These are phyloP conservation scores for Thermoascus crustaceus DNA, from an alignment of 2,329 filamentous ascomycete species.

Conservation along the genomic window DNA sequence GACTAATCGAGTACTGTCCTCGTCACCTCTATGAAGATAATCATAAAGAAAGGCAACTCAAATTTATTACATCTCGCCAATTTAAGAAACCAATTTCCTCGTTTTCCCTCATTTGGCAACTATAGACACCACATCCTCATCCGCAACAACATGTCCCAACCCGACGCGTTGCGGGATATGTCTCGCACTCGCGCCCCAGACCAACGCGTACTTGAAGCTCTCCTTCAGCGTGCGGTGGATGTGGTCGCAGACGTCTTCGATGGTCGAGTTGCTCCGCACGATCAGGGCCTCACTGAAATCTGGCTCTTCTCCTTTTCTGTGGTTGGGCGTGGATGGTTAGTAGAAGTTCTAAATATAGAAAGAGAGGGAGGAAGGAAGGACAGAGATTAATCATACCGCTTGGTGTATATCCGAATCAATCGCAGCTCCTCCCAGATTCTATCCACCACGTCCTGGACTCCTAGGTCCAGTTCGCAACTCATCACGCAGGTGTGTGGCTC, in stretches of 20 bases:
- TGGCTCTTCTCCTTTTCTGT: conserved; percentile 77
- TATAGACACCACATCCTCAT: conserved; percentile 62
- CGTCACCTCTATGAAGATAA: too few relatives aligned
- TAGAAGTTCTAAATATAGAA: neutral
- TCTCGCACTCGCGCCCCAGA: conserved; percentile 93
- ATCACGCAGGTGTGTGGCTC: conserved; percentile 95
- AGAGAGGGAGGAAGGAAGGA: neutral
- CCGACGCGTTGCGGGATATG: conserved; percentile 93
- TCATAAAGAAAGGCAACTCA: neutral
- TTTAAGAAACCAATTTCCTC: neutral
- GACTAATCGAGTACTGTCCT: too few relatives aligned
- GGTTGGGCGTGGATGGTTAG: conserved; percentile 1
- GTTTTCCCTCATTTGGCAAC: conserved; percentile 39
- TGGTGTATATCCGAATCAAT: conserved; percentile 90
- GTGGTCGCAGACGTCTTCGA: conserved; percentile 95
- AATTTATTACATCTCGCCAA: neutral
- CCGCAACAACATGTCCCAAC: conserved; percentile 65
- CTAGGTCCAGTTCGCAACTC: conserved; percentile 92
- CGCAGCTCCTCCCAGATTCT: conserved; percentile 89
- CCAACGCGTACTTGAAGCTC: conserved; percentile 95
- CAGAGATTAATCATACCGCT: conserved; percentile 44
- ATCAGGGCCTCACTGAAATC: conserved; percentile 89
- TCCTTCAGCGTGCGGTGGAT: conserved; percentile 94
- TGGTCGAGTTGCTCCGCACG: conserved; percentile 75
- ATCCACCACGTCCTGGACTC: conserved; percentile 87